Percentiles rank a stretch among this genome's conserved stretches.
These are phyloP conservation scores for Leptosphaerulina australis DNA, from an alignment of 2,329 filamentous ascomycete species.

Conservation along the genomic window DNA sequence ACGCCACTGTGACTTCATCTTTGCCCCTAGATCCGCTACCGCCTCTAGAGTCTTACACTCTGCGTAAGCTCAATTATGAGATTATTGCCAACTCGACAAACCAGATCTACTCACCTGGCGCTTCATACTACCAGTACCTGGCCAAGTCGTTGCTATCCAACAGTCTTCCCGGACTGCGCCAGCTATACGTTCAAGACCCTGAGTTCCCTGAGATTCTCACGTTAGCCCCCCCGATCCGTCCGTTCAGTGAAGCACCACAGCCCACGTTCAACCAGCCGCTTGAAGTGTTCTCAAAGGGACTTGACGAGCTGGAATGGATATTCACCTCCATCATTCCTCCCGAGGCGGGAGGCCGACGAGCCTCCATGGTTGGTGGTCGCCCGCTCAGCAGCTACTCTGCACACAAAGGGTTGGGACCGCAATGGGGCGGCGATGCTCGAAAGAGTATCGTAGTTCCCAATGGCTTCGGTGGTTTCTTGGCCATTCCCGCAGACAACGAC, in stretches of 20 bases:
- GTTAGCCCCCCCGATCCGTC: slow-evolving; percentile 67
- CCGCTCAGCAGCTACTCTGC: slow-evolving; percentile 55
- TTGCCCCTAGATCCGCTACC: slow-evolving; percentile 65
- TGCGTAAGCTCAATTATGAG: slow-evolving; percentile 80
- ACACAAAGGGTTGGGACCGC: slow-evolving; percentile 57
- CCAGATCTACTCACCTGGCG: slow-evolving; percentile 58
- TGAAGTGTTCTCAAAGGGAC: slow-evolving; percentile 69
- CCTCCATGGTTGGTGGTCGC: slow-evolving; percentile 49
- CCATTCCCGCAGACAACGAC: slow-evolving; percentile 57
- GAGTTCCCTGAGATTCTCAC: slow-evolving; percentile 81
- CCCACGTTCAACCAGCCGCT: slow-evolving; percentile 62
- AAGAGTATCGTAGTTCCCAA: slow-evolving; percentile 70
- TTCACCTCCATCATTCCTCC: slow-evolving; percentile 65
- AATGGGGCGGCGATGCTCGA: slow-evolving; percentile 65
- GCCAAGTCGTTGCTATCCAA: slow-evolving; percentile 79
- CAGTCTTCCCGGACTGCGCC: slow-evolving; percentile 72
- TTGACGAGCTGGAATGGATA: slow-evolving; percentile 71
- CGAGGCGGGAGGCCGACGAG: slow-evolving; percentile 52
- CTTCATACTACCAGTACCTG: slow-evolving; percentile 82
- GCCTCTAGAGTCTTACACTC: slow-evolving; percentile 69
- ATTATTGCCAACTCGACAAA: slow-evolving; percentile 69
- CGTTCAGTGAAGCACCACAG: slow-evolving; percentile 54
- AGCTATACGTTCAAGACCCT: slow-evolving; percentile 85
- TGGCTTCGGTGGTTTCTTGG: slow-evolving; percentile 69
- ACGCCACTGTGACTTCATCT: slow-evolving; percentile 61